Evolutionary conservation across 192 early-diverging fungal genomes (phyloP).

Genomic region (Umbelopsis ramanniana): DNA sequence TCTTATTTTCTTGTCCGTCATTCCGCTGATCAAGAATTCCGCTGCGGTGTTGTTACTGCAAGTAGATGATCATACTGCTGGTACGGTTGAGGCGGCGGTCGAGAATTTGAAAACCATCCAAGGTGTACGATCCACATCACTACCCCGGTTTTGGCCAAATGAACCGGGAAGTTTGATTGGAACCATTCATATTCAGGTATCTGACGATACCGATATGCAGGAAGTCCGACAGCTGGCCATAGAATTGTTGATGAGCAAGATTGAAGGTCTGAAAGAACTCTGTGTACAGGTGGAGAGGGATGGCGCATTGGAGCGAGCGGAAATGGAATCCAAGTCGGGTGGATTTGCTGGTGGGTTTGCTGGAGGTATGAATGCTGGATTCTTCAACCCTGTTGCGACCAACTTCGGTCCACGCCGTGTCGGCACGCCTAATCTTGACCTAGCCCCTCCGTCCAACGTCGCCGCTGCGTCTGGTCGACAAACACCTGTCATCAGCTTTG

Average conservation of each 20-base stretch:
- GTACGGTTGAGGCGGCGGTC: slow-evolving; percentile 50
- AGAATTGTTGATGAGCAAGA: slow-evolving; percentile 47
- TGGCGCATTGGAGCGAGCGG: background rate
- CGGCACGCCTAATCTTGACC: background rate
- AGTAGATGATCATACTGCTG: slow-evolving; percentile 43
- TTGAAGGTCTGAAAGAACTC: slow-evolving; percentile 54
- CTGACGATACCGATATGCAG: slow-evolving; percentile 32
- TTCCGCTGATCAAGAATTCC: slow-evolving; percentile 82
- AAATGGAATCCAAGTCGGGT: slow-evolving; percentile 13
- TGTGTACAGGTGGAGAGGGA: slow-evolving; percentile 53
- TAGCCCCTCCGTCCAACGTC: background rate
- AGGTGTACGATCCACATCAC: slow-evolving; percentile 45
- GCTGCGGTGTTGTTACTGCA: slow-evolving; percentile 59
- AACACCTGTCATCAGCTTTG: slow-evolving; percentile 19
- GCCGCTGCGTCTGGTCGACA: background rate
- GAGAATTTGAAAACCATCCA: slow-evolving; percentile 47
- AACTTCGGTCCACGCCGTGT: slow-evolving; percentile 13
- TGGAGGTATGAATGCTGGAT: slow-evolving; percentile 9
- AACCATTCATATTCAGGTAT: slow-evolving; percentile 53
- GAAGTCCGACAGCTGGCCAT: slow-evolving; percentile 46
- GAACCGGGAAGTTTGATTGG: slow-evolving; percentile 55
- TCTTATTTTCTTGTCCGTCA: slow-evolving; percentile 83
- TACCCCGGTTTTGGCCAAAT: slow-evolving; percentile 64
- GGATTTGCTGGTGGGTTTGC: slow-evolving; percentile 21
- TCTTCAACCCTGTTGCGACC: slow-evolving; percentile 12